phyloP scores from a whole-genome alignment of 768 basidiomycete species.

The Calocybe indica region DNA sequence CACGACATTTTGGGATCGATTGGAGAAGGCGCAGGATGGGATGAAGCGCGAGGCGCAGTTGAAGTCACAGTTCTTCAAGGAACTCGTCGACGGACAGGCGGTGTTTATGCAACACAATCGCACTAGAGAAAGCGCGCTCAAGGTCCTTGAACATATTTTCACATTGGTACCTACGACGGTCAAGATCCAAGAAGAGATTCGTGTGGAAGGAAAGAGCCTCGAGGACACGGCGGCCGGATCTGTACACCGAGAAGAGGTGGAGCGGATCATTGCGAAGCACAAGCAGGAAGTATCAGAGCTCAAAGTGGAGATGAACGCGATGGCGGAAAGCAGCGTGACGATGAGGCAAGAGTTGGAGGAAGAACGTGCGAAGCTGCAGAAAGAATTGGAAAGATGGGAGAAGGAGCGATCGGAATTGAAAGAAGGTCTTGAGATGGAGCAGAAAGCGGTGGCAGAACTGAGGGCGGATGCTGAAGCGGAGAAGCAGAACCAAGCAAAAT shows the following conservation, averaged over 20 bases:
- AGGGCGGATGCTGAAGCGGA: no score
- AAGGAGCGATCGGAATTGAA: background rate
- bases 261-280: constrained; percentile 27
- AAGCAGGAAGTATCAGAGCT: constrained; percentile 28
- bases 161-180: background rate
- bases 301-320: constrained; percentile 23
- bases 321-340: constrained; percentile 1
- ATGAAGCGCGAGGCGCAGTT: background rate
- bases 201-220: constrained; percentile 31
- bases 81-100: background rate
- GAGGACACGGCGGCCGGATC: constrained; percentile 33
- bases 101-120: background rate
- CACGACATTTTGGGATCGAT: constrained; percentile 6
- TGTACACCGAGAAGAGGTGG: constrained; percentile 29
- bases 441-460: no score
- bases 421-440: background rate
- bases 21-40: background rate
- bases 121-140: background rate
- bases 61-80: background rate
- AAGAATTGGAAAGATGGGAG: constrained; percentile 1
- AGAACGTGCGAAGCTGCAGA: background rate
- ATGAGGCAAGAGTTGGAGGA: constrained; percentile 5
- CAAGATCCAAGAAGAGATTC: constrained; percentile 12
- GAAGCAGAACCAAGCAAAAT: no score
- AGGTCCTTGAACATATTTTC: background rate